Conservation (phyloP, 1,284 basidiomycete species). For the Austroboletus rostrupii region DNA sequence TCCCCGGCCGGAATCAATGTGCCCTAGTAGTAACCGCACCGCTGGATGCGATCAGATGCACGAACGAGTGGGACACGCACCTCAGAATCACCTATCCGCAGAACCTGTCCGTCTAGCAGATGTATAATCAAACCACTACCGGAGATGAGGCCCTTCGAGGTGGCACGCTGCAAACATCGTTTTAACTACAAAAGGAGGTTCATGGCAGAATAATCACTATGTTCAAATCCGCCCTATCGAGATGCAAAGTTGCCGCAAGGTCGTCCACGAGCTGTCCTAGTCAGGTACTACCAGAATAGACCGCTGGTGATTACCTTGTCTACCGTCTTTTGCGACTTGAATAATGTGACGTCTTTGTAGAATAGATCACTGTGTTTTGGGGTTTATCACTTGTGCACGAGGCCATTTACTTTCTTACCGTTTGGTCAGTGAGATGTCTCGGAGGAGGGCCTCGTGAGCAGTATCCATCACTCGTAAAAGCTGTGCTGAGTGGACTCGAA, state of each 20-base stretch:
- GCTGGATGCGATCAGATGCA: neutral
- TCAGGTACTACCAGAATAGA: neutral
- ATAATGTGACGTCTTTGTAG: conserved; percentile 79
- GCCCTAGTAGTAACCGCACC: conserved; percentile 41
- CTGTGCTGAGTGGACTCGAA: conserved; percentile 48
- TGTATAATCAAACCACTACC: conserved; percentile 61
- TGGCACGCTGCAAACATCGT: conserved; percentile 58
- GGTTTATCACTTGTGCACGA: neutral
- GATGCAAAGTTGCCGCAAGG: conserved; percentile 73
- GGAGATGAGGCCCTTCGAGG: conserved; percentile 81
- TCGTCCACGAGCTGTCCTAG: conserved; percentile 78
- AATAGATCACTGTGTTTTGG: conserved; percentile 67
- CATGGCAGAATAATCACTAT: conserved; percentile 49
- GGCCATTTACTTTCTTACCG: conserved; percentile 40
- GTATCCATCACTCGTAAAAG: conserved; percentile 58
- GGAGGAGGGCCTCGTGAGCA: conserved; percentile 59
- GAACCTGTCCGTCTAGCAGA: conserved; percentile 50
- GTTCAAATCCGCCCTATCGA: conserved; percentile 73
- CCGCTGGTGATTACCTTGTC: conserved; percentile 53
- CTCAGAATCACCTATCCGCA: conserved; percentile 54
- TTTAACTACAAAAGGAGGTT: conserved; percentile 8
- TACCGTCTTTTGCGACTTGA: conserved; percentile 69
- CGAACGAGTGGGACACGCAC: conserved; percentile 32
- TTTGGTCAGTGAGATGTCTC: conserved; percentile 61
- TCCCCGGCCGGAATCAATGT: conserved; percentile 74